These are phyloP conservation scores for Stylosanthes scabra DNA, from an alignment of 331 rosid genomes.

Conservation along the genomic window DNA sequence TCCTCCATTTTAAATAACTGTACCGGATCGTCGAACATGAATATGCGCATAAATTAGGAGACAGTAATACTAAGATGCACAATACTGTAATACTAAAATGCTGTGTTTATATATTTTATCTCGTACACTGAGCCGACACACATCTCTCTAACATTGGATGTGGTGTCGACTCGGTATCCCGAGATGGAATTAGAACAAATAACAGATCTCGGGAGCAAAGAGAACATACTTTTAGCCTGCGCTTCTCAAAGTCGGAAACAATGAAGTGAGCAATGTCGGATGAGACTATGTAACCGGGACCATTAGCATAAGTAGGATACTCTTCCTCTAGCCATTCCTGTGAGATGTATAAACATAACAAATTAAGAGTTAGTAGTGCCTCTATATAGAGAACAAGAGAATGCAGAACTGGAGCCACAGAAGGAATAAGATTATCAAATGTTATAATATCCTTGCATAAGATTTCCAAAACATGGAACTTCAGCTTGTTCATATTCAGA, in stretches of 20 bases:
- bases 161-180: no score
- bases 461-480: background rate
- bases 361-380: conserved; percentile 14
- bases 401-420: background rate
- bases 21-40: background rate
- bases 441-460: background rate
- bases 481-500: conserved; percentile 16
- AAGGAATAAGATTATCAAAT: background rate
- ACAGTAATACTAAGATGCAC: background rate
- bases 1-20: conserved; percentile 99
- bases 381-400: background rate
- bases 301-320: conserved; percentile 94
- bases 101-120: no score
- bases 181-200: no score
- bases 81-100: background rate
- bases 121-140: no score
- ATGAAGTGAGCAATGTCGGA: conserved; percentile 77
- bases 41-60: background rate
- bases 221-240: conserved; percentile 67
- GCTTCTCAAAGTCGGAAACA: conserved; percentile 72
- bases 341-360: conserved; percentile 9
- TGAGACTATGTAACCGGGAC: conserved; percentile 90
- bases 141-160: no score
- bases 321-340: conserved; percentile 98
- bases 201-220: background rate